Evolutionary conservation across 768 basidiomycete species (phyloP).

Genomic region (Suillus subalutaceus): DNA sequence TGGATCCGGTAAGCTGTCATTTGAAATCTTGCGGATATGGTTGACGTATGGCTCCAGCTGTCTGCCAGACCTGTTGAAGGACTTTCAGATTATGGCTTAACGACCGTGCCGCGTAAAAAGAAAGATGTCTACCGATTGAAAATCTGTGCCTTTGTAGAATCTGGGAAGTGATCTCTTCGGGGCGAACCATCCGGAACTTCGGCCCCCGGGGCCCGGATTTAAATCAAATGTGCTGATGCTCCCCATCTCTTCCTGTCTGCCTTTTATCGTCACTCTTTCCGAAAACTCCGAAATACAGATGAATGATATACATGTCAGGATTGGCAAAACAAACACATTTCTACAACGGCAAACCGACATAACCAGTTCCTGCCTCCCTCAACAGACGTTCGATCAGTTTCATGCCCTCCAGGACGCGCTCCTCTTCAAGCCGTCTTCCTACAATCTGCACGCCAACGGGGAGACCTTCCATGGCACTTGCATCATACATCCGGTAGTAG

Average conservation of each 20-base stretch:
- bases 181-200: not conserved
- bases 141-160: not conserved
- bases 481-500: constrained; percentile 45
- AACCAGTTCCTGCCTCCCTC: constrained; percentile 25
- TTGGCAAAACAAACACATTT: not conserved
- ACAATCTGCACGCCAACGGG: constrained; percentile 48
- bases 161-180: not conserved
- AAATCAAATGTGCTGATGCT: not conserved
- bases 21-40: not conserved
- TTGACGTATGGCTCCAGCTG: not conserved
- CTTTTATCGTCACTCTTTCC: not conserved
- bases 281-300: not conserved
- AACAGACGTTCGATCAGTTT: constrained; percentile 38
- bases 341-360: constrained; percentile 28
- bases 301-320: not conserved
- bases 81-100: too few species aligned
- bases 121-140: not conserved
- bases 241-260: not conserved
- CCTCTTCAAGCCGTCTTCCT: constrained; percentile 48
- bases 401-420: constrained; percentile 51
- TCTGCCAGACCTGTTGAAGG: too few species aligned
- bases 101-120: not conserved
- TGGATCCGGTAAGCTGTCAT: not conserved
- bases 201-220: too few species aligned
- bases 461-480: constrained; percentile 45